Conservation (phyloP, 106 monocot genomes). For the Apostasia ramifera region DNA sequence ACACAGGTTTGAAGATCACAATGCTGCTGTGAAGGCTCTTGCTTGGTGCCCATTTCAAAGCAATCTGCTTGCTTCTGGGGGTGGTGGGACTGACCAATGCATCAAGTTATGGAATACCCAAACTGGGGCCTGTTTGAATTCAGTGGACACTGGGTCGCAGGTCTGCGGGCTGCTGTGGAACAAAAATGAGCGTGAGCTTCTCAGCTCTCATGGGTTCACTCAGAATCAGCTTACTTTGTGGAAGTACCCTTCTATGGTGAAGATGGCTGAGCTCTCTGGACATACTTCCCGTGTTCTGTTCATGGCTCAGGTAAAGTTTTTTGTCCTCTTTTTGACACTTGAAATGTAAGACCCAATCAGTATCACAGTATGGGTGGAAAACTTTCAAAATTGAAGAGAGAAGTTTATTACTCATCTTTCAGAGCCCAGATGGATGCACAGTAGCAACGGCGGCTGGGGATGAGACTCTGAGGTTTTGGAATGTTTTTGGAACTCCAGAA, state of each 20-base stretch:
- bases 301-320: constrained; percentile 19
- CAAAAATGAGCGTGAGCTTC: constrained; percentile 54
- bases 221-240: constrained; percentile 23
- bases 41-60: constrained; percentile 69
- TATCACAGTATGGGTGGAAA: too few relatives aligned
- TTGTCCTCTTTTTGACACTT: background rate
- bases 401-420: constrained; percentile 10
- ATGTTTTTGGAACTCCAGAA: constrained; percentile 53
- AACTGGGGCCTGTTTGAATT: constrained; percentile 46
- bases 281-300: constrained; percentile 16
- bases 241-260: constrained; percentile 27
- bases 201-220: constrained; percentile 67
- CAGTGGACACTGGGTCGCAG: constrained; percentile 51
- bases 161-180: constrained; percentile 58
- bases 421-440: constrained; percentile 58
- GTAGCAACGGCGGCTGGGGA: constrained; percentile 59
- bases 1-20: constrained; percentile 37
- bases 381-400: background rate
- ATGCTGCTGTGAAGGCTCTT: constrained; percentile 50
- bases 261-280: constrained; percentile 16
- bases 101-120: constrained; percentile 69
- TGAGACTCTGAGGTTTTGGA: constrained; percentile 62
- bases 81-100: constrained; percentile 38
- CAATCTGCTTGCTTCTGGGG: constrained; percentile 53
- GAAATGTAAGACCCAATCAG: background rate